Evolutionary conservation across 2,329 filamentous ascomycete genomes (phyloP).

Genomic region (Hansfordia pulvinata): DNA sequence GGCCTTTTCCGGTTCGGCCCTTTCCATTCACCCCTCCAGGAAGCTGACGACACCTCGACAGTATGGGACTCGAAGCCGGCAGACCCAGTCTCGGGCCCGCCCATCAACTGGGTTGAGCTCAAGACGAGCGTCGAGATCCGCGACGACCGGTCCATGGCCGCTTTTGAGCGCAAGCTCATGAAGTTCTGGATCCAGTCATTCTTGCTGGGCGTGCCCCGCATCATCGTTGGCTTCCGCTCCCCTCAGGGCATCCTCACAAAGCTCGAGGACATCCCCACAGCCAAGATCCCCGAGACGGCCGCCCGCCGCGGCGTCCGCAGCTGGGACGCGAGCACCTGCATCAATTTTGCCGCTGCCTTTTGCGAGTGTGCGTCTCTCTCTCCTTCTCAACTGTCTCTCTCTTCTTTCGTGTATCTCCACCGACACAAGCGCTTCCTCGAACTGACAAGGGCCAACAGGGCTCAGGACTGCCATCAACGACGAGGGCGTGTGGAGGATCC

Average conservation of each 20-base stretch:
- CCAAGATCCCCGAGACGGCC: conserved; percentile 63
- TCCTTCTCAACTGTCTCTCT: conserved; percentile 1
- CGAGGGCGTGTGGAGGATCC: conserved; percentile 71
- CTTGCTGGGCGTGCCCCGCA: conserved; percentile 79
- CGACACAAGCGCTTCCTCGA: too few relatives aligned
- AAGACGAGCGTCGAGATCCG: conserved; percentile 74
- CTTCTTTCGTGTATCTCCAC: conserved; percentile 1
- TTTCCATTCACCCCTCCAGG: not conserved
- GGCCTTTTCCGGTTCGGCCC: not conserved
- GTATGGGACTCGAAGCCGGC: conserved; percentile 76
- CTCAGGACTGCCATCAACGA: conserved; percentile 49
- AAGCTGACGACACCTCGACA: conserved; percentile 12
- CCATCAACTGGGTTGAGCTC: conserved; percentile 85
- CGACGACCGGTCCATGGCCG: conserved; percentile 52
- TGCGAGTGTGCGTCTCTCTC: conserved; percentile 50
- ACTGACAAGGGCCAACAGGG: conserved; percentile 38
- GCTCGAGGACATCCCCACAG: conserved; percentile 69
- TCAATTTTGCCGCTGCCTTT: conserved; percentile 74
- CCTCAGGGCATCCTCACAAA: conserved; percentile 56
- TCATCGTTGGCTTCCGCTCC: conserved; percentile 80
- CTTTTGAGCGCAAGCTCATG: conserved; percentile 80
- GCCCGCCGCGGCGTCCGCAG: conserved; percentile 48
- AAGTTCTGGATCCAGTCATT: conserved; percentile 98
- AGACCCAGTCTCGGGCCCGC: conserved; percentile 43
- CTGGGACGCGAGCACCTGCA: conserved; percentile 90